Base-by-base conservation (phyloP, 2,329 filamentous ascomycete species). In the Exophiala mesophila region DNA sequence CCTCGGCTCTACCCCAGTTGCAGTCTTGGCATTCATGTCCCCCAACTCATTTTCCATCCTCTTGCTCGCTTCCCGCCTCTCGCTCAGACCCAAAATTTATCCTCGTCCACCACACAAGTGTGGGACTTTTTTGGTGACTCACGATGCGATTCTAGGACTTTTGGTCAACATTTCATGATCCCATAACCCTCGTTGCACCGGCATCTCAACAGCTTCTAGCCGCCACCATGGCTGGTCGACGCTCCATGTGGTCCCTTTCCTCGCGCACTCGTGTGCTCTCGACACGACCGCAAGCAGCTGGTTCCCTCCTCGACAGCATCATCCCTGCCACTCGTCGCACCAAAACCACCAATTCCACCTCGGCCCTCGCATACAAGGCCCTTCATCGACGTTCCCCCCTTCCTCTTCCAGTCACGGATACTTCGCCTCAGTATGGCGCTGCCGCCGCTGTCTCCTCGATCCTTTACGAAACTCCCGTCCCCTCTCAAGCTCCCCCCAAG, bases 361-460 rank as follows among this genome's bases (percentile, higher is more conserved):
- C 88, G 42, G 90, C 92, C 51, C 80, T 97, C 52, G 89, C 89
- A 59, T 97, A 97, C 80, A 98, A 98, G 75, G 88, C 90, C 44
- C 78, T 97, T 51, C 90, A 95, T 63, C 85, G 88, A 59, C 87
- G 90, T 54, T 85, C 90, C 48, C 83, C 86, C 15, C 86, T 89
- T 50, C 80, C 88, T 16, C 85, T 95, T 40, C 85, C 87, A 41
- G 82, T 79, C 54, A 80, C 86, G 55, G 74, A 85, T 42, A 76
- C 83, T 19, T 82, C 86, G 24, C 74, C 88, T 8, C 88, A 88
- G 75, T 94, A 90, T 60, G 80, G 80, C 45, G 89, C 89, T 26
- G 89, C 92, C 57, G 88, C 92, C 13, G 92, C 92, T 55, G 92
- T 98, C 54, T 94, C 88, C 63, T 95, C 90, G 65, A 98, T 98